Evolutionary conservation across 768 basidiomycete species (phyloP), one percentile per base, ranked within the genome.

Genomic region (Leccinum rimulosum): DNA sequence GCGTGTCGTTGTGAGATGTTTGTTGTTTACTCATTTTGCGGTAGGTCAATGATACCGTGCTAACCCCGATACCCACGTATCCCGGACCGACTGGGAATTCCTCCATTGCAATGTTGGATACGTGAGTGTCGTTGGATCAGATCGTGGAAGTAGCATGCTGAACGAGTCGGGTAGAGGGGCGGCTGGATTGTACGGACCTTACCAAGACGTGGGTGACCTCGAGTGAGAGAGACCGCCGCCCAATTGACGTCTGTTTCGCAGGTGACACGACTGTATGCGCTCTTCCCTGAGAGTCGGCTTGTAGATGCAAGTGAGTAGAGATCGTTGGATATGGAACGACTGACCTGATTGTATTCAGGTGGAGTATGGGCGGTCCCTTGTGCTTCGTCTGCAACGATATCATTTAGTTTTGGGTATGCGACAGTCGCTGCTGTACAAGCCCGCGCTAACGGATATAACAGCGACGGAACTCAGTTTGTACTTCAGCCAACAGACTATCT

Each of bases 291-390:
- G 9, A 81, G 87, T 43, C 84, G 90, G n/a, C 78, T 91, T 9
- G 86, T 93, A 19, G 84, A 86, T 61, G 58, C 75, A n/a, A 70
- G 83, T 83, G 68, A 61, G 82, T 61, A n/a, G 30, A 50, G 14
- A 28, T 52, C 25, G 3, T 9, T 12, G 15, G 11, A 38, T 27
- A n/a, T 56, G 4, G 12, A 53, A 27, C 11, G 51, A 51, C 45
- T 19, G 43, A 54, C 35, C 59, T 30, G 58, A 45, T 55, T 1
- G 49, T 45, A 2, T 31, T 50, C 59, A 80, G 84, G 64, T 55
- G 91, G 91, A 6, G 86, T 84, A 72, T 93, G 89, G 88, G 88
- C 80, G 19, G 71, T 92, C 35, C 91, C 91, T 8, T 93, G 91
- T 60, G 78, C 84, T 52, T 85, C 84, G 1, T 73, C 77, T 11